phyloP scores from a whole-genome alignment of 1,284 basidiomycete genomes.

The Agaricales sp. region DNA sequence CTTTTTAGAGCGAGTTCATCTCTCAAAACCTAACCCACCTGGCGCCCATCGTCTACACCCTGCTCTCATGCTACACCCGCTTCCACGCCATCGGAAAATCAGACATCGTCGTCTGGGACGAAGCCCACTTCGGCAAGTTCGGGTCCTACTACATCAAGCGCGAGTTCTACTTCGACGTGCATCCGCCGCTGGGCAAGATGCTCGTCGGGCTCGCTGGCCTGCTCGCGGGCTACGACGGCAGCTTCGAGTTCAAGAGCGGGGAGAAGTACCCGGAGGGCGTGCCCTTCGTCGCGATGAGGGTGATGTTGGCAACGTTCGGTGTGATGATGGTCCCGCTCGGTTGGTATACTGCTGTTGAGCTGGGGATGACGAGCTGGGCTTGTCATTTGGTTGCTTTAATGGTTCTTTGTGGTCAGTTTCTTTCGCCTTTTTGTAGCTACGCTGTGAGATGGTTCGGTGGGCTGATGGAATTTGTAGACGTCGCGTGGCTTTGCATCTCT shows the following conservation, averaged over 20 bases:
- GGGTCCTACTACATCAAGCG: conserved; percentile 94
- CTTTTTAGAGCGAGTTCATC: conserved; percentile 60
- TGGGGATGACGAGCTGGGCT: conserved; percentile 85
- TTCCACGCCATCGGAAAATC: conserved; percentile 91
- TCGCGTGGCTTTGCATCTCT: conserved; percentile 94
- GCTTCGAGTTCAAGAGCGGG: conserved; percentile 94
- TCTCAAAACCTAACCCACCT: conserved; percentile 79
- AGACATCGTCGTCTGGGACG: conserved; percentile 92
- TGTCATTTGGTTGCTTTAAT: conserved; percentile 91
- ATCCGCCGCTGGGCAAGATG: conserved; percentile 98
- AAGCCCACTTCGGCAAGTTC: conserved; percentile 98
- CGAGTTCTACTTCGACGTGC: conserved; percentile 96
- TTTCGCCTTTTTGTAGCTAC: conserved; percentile 45
- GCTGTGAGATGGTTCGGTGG: background rate
- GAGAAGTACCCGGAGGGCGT: conserved; percentile 76
- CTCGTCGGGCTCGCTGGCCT: conserved; percentile 90
- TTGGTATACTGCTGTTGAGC: conserved; percentile 94
- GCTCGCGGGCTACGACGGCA: conserved; percentile 85
- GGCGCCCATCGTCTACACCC: conserved; percentile 80
- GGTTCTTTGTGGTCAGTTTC: conserved; percentile 50
- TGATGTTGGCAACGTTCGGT: conserved; percentile 90
- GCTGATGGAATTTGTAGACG: conserved; percentile 43
- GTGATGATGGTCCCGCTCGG: conserved; percentile 92
- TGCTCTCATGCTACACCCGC: conserved; percentile 89
- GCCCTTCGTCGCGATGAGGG: conserved; percentile 91